A percentile compares a stretch with the other conserved stretches of the same genome.
These are phyloP conservation scores for Ensete ventricosum DNA, from an alignment of 176 grass and related monocot species.

Conservation along the genomic window DNA sequence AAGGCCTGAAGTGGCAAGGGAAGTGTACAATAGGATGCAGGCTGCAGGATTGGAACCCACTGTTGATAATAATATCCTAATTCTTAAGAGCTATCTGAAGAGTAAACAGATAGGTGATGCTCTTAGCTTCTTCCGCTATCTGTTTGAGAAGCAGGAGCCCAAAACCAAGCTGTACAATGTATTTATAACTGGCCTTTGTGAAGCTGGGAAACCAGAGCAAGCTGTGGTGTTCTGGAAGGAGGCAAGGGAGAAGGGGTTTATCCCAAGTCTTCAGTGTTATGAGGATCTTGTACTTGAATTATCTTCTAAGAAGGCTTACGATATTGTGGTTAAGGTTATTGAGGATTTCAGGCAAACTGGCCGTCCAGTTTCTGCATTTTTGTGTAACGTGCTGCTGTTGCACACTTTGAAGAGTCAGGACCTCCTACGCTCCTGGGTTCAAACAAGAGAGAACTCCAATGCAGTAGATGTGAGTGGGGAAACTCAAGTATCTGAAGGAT, in stretches of 20 bases:
- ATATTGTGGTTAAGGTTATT: slow-evolving; percentile 55
- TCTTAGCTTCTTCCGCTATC: slow-evolving; percentile 47
- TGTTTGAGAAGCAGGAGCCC: slow-evolving; percentile 46
- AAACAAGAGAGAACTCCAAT: slow-evolving; percentile 34
- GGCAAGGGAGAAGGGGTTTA: slow-evolving; percentile 56
- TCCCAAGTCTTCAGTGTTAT: slow-evolving; percentile 70
- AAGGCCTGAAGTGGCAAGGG: slow-evolving; percentile 61
- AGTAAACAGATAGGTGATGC: slow-evolving; percentile 67
- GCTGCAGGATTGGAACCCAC: slow-evolving; percentile 51
- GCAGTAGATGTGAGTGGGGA: slow-evolving; percentile 24
- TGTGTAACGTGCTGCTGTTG: slow-evolving; percentile 85
- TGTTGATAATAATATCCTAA: slow-evolving; percentile 44
- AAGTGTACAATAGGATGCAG: slow-evolving; percentile 65
- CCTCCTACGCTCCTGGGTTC: slow-evolving; percentile 51
- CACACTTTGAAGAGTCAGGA: slow-evolving; percentile 50
- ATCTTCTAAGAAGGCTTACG: slow-evolving; percentile 46
- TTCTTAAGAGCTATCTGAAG: slow-evolving; percentile 77
- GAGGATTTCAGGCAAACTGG: slow-evolving; percentile 77
- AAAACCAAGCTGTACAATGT: slow-evolving; percentile 65
- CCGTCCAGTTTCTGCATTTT: slow-evolving; percentile 74
- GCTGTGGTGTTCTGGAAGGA: slow-evolving; percentile 81
- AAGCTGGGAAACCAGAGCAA: slow-evolving; percentile 54
- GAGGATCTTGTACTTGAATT: slow-evolving; percentile 76
- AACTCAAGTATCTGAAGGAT: slow-evolving; percentile 33
- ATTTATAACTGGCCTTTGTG: slow-evolving; percentile 80